Base-by-base conservation (phyloP, 2,329 filamentous ascomycete genomes). In the Ophiostoma quercus region DNA sequence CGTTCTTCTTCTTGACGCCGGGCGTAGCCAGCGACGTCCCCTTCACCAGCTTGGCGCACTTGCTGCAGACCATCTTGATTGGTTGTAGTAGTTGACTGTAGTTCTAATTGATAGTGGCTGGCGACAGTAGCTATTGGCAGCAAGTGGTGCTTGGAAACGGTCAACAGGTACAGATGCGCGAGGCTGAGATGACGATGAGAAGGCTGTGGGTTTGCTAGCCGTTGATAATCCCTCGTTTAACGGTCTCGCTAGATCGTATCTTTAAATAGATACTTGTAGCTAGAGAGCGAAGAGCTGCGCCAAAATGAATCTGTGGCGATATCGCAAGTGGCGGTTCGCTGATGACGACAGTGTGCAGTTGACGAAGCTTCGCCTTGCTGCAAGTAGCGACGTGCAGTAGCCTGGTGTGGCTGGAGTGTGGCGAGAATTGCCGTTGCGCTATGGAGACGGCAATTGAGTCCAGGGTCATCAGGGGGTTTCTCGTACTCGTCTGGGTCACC, bases 1-100 rank as follows among this genome's bases (percentile, higher is more conserved):
- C 87, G 75, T 79, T 86, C 81, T 87, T 89, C 79, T 87, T 87
- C 79, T 89, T 90, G 72, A 90, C 87, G 37, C 82, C 84, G 0
- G 87, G 87, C 0, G 87, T 90, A 72, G 85, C 87, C 70, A 90
- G 83, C 14, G 84, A 82, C 16, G 87, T 89, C 68, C 82, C 80
- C 77, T 87, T 87, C 69, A 84, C 79, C 68, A 85, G 82, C 77
- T 87, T 88, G 74, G 87, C 83, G 74, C 87, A 90, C 79, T 87
- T 89, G 73, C 82, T 78, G 80, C 87, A 90, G 71, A 90, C 87
- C 87, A 72, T 73, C 19, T 7, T 68, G 37, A 12, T 32, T 62
- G 57, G 5, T 47, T 16, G 19, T 16, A 6, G 34, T 2, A 34
- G 34, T 34, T 34, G 34, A 34, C 34, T 43, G 41, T 5, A 16